phyloP scores from a whole-genome alignment of 192 early-diverging fungal species.

The Lobulomyces angularis region DNA sequence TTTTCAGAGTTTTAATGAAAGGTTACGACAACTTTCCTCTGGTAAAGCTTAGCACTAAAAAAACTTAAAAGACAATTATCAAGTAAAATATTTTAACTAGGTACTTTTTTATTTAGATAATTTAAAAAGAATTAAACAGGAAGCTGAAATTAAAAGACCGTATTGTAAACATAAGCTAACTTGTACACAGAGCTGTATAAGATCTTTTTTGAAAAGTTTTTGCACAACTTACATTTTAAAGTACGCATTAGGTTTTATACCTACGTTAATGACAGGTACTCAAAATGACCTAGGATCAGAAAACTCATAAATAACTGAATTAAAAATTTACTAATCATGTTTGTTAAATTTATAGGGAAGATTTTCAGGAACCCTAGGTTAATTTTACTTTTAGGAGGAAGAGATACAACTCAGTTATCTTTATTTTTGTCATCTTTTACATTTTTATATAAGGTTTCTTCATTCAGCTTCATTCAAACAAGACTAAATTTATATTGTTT shows the following conservation, averaged over 20 bases:
- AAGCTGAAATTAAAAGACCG: constrained; percentile 1
- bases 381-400: constrained; percentile 21
- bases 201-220: constrained; percentile 5
- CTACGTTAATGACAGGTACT: constrained; percentile 19
- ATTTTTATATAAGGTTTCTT: constrained; percentile 17
- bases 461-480: no score
- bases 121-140: constrained; percentile 8
- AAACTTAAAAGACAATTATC: no score
- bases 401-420: constrained; percentile 23
- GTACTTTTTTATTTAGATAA: constrained; percentile 9
- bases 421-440: constrained; percentile 24
- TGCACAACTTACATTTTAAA: constrained; percentile 12
- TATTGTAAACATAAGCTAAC: constrained; percentile 16
- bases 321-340: no score
- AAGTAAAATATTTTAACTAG: constrained; percentile 5
- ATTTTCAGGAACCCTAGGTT: no score
- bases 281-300: no score
- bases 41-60: no score
- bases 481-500: no score
- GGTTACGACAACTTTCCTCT: constrained; percentile 19
- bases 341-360: no score
- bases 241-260: constrained; percentile 15
- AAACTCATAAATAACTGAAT: no score
- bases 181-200: constrained; percentile 2
- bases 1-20: constrained; percentile 14